Evolutionary conservation across 305 asterid genomes (phyloP), one percentile per base, ranked within the genome.

Genomic region (Fraxinus floribunda): DNA sequence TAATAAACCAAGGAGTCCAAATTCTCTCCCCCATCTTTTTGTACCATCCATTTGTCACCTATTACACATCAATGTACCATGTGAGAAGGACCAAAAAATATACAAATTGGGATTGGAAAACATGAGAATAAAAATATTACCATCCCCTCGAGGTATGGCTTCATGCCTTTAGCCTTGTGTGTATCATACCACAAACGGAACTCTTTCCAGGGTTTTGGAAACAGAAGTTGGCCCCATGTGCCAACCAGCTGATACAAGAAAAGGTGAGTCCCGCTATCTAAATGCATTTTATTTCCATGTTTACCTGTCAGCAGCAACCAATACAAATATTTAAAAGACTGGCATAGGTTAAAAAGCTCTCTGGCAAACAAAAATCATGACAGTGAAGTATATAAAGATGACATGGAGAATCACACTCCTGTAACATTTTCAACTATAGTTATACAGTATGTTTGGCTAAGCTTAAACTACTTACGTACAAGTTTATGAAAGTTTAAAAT

Each of bases 1-100:
- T 93, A 78, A 95, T 91, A 83, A 95, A 95, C 98, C 98, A 95
- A 4, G 98, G 98, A 66, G 98, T 95, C 98, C 98, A 95, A 77
- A 95, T 95, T 86, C 86, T 93, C 86, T 93, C 98, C 34, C 98
- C 98, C 91, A 89, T 81, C 89, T 86, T 93, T 84, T 91, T 93
- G 92, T 92, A 95, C 98, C 98, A 95, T 83, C 98, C 95, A 78
- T 88, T 95, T 60, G 98, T 91, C 75, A 95, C 96, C 98, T 93
- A 77, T 66, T 85, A 84, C 66, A 77, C 52, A 83, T 75, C 49
- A 72, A 5, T 74, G 72, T 68, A 73, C 60, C 30, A 24, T 7
- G 72, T 75, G 18, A 75, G 44, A 5, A 79, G 32, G 70, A 32
- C 77, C 52, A 32, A 68, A 77, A 3, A 6, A 18, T 35, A 32